phyloP scores from a whole-genome alignment of 2,329 filamentous ascomycete species.

The Zymoseptoria brevis region DNA sequence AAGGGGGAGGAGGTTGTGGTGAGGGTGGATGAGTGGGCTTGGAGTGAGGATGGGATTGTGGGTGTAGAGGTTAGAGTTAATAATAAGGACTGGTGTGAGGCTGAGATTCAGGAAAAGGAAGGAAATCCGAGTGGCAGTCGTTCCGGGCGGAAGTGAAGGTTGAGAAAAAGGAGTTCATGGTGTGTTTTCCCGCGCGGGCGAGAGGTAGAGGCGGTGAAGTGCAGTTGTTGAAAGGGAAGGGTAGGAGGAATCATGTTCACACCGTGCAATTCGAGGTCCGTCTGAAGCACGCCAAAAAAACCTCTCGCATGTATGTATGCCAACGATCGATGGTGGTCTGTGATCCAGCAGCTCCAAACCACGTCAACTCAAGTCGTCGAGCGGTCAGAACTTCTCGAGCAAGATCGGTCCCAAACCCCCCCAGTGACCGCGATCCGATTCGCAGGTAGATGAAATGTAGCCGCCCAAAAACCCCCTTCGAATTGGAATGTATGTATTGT shows the following conservation, averaged over 20 bases:
- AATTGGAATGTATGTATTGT: too few relatives aligned
- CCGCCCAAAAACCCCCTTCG: too few relatives aligned
- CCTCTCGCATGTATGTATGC: too few relatives aligned
- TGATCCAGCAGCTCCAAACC: too few relatives aligned
- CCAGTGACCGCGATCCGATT: too few relatives aligned
- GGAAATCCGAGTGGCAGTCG: slow-evolving; percentile 16
- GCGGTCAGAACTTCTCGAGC: too few relatives aligned
- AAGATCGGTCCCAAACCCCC: too few relatives aligned
- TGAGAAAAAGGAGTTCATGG: not conserved
- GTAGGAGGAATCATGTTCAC: slow-evolving; percentile 22
- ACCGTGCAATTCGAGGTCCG: slow-evolving; percentile 12
- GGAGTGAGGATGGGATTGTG: slow-evolving; percentile 19
- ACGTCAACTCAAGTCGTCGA: too few relatives aligned
- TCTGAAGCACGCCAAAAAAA: not conserved
- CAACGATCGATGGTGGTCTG: too few relatives aligned
- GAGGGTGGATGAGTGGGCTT: slow-evolving; percentile 23
- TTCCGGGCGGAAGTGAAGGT: slow-evolving; percentile 6
- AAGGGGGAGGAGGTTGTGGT: slow-evolving; percentile 7
- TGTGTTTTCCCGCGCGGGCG: slow-evolving; percentile 12
- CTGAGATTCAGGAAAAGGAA: slow-evolving; percentile 1
- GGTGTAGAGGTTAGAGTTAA: slow-evolving; percentile 19
- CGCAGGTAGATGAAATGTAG: too few relatives aligned
- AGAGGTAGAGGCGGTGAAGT: slow-evolving; percentile 6
- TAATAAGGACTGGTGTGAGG: slow-evolving; percentile 8
- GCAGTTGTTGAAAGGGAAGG: slow-evolving; percentile 19